Conservation (phyloP, 345 rosid species). For the Tarenaya hassleriana region DNA sequence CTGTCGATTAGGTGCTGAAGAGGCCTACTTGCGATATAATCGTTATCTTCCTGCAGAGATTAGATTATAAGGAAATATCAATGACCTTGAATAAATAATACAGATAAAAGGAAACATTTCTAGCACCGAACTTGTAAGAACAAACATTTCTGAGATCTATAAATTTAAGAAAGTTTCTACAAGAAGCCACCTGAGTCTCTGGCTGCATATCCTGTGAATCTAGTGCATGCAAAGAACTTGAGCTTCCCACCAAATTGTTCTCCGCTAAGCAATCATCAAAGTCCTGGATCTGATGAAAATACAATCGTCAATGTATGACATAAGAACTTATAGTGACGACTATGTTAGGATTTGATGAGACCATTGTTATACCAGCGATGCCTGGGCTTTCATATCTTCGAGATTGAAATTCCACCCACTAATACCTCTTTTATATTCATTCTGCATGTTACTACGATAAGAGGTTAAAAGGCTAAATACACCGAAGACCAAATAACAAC, state of each 20-base stretch:
- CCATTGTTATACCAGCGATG: constrained; percentile 66
- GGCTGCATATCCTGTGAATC: constrained; percentile 48
- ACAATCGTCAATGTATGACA: constrained; percentile 14
- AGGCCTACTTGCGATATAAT: constrained; percentile 31
- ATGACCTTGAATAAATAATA: constrained; percentile 12
- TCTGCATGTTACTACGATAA: constrained; percentile 45
- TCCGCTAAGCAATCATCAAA: constrained; percentile 53
- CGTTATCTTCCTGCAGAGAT: constrained; percentile 51
- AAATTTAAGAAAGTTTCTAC: no score
- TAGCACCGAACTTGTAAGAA: background rate
- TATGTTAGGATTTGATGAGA: constrained; percentile 11
- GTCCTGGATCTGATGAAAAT: constrained; percentile 70
- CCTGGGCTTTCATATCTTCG: constrained; percentile 97
- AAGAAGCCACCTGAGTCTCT: constrained; percentile 32
- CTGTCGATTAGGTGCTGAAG: constrained; percentile 32
- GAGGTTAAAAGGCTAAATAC: constrained; percentile 25
- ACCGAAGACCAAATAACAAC: constrained; percentile 4
- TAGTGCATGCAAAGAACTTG: constrained; percentile 39
- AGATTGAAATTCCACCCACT: constrained; percentile 98
- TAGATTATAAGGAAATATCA: constrained; percentile 20
- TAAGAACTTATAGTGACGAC: constrained; percentile 15
- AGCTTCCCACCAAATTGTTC: constrained; percentile 43
- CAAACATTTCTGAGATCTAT: background rate
- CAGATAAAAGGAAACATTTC: constrained; percentile 9
- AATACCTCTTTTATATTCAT: constrained; percentile 94